Base-by-base conservation (phyloP, 306 rosid genomes). In the Fragaria nilgerrensis region DNA sequence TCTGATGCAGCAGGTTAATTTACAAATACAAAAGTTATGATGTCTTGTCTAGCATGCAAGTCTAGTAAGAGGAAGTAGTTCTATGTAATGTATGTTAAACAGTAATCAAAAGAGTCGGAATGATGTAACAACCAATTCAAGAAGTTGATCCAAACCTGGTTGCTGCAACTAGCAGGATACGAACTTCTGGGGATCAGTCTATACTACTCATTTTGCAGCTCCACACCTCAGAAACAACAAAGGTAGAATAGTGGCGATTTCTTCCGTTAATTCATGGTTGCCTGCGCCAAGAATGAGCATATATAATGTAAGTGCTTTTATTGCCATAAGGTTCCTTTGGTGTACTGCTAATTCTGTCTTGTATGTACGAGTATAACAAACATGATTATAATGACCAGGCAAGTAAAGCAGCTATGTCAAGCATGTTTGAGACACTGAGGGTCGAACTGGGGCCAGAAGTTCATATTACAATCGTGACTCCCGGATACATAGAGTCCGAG, bases 121-220 rank as follows among this genome's bases (percentile, higher is more conserved):
- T 20, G 10, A 27, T 1, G 2, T 59, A 23, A 2, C 66, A 59
- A 25, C 12, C 7, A 9, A 41, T 41, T 48, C 9, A 61, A 14
- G 9, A 27, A 23, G 19, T 61, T 27, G 62, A 23, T 58, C 16
- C 32, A 29, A 63, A 19, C 70, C 47, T 19, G 47, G 22, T 17
- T 19, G 19, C 14, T 36, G 68, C 43, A 63, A 6, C 68, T 63
- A 32, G 23, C 76, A 91, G 97, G 98, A 89, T 3, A 91, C 89
- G 32, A 93, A 93, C 73, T 93, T 88, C 81, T 91, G 98, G 98
- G 97, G 96, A 49, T 75, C 90, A 9, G 86, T 88, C 50, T 83
- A 90, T 72, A 80, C 86, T 2, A 91, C 89, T 49, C 37, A 75
- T n/a, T 75, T 78, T 53, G 91, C 96, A 68, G 53, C 88, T 73